A percentile compares a stretch with the other conserved stretches of the same genome.
phyloP scores from a whole-genome alignment of 2,329 filamentous ascomycete species.

The Paecilomyces sp. region DNA sequence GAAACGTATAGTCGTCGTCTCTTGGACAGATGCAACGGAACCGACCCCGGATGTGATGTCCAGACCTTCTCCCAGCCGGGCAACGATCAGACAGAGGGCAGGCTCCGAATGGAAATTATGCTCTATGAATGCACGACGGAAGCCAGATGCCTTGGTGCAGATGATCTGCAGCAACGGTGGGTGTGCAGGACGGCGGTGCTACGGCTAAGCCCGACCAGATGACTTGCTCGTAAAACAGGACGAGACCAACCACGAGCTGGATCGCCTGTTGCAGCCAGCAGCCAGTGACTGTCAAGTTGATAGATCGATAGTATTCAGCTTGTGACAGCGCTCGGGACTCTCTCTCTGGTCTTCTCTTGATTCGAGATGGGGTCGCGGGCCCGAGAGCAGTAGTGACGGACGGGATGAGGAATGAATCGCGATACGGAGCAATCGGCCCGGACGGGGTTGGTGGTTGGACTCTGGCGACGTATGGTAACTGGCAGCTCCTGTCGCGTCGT shows the following conservation, averaged over 20 bases:
- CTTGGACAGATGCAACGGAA: background rate
- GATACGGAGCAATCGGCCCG: background rate
- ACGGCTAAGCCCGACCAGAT: conserved; percentile 25
- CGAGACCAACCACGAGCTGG: conserved; percentile 9
- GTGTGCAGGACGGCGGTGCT: conserved; percentile 14
- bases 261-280: conserved; percentile 2
- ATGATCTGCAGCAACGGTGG: conserved; percentile 39
- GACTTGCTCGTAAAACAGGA: conserved; percentile 17
- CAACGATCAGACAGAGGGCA: conserved; percentile 9
- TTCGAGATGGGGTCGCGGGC: background rate
- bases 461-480: background rate
- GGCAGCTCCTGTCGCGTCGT: background rate
- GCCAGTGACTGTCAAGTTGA: background rate
- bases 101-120: conserved; percentile 21
- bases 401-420: background rate
- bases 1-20: background rate
- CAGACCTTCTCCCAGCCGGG: conserved; percentile 4
- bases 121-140: conserved; percentile 39
- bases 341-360: background rate
- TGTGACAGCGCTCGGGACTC: conserved; percentile 13
- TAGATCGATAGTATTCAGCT: conserved; percentile 8
- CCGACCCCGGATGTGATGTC: background rate
- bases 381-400: background rate
- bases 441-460: background rate
- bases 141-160: conserved; percentile 37